These are phyloP conservation scores for Metschnikowia gelsemii DNA, from an alignment of 805 yeast species.

Conservation along the genomic window DNA sequence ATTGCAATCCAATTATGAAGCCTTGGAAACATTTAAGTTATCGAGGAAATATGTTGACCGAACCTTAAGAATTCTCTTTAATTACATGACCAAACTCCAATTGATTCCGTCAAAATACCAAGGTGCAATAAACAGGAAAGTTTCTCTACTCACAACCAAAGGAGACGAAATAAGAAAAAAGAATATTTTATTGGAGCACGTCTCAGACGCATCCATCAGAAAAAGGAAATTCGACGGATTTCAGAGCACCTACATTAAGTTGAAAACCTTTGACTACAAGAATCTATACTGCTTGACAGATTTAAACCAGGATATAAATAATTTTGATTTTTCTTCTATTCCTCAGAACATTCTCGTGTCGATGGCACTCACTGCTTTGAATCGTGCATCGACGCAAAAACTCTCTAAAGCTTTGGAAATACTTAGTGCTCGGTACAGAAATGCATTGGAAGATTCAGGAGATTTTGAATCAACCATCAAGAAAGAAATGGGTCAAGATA, in stretches of 20 bases:
- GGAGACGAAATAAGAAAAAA: constrained; percentile 44
- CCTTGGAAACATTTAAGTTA: constrained; percentile 49
- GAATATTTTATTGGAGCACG: constrained; percentile 30
- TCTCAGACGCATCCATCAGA: constrained; percentile 31
- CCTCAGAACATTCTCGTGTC: constrained; percentile 62
- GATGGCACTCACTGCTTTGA: constrained; percentile 67
- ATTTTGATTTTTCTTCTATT: constrained; percentile 68
- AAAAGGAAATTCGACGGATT: constrained; percentile 46
- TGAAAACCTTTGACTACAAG: constrained; percentile 47
- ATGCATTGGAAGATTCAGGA: constrained; percentile 26
- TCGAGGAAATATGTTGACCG: constrained; percentile 65
- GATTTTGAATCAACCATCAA: constrained; percentile 14
- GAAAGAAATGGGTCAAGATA: constrained; percentile 17
- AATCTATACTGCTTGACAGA: constrained; percentile 67
- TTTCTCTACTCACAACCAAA: constrained; percentile 30
- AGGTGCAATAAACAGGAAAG: constrained; percentile 27
- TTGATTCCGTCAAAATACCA: constrained; percentile 37
- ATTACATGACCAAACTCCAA: constrained; percentile 38
- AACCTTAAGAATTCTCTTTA: constrained; percentile 45
- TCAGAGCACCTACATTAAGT: constrained; percentile 29
- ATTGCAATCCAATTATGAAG: constrained; percentile 49
- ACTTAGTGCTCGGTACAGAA: constrained; percentile 62
- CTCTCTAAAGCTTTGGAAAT: constrained; percentile 69
- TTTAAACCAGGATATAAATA: constrained; percentile 56
- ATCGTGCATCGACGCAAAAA: constrained; percentile 49